phyloP scores from a whole-genome alignment of 148 eudicot species.

The Simmondsia chinensis region DNA sequence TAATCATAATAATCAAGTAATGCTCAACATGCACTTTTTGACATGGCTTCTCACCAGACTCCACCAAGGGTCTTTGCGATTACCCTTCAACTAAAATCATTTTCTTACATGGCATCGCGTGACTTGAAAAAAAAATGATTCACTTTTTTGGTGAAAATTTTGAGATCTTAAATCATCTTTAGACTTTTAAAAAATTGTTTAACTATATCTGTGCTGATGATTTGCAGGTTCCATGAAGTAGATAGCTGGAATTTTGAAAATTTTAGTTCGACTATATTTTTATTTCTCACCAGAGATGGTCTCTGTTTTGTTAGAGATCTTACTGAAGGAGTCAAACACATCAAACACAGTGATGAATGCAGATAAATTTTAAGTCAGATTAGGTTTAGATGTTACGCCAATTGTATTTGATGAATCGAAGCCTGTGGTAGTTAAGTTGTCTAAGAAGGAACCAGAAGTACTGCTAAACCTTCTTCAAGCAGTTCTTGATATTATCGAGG shows the following conservation, averaged over 20 bases:
- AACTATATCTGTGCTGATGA: too few relatives aligned
- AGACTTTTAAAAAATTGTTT: too few relatives aligned
- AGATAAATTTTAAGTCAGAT: conserved; percentile 23
- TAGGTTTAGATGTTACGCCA: conserved; percentile 17
- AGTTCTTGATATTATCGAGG: conserved; percentile 53
- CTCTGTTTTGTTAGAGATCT: conserved; percentile 40
- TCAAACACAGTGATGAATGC: conserved; percentile 17
- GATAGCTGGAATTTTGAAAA: conserved; percentile 33
- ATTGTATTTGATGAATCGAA: conserved; percentile 66
- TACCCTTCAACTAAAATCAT: too few relatives aligned
- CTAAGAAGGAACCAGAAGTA: conserved; percentile 62
- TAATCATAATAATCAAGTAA: too few relatives aligned
- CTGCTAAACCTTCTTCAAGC: conserved; percentile 50
- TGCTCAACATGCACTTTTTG: too few relatives aligned
- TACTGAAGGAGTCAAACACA: conserved; percentile 49
- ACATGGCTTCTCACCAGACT: too few relatives aligned
- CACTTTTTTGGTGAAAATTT: too few relatives aligned
- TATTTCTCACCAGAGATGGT: conserved; percentile 63
- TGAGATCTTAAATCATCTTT: too few relatives aligned
- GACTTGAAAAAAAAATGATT: too few relatives aligned
- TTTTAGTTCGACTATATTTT: conserved; percentile 48
- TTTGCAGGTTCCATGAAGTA: conserved; percentile 67
- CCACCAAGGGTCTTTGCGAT: too few relatives aligned
- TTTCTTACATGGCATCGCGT: too few relatives aligned
- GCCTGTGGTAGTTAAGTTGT: conserved; percentile 54